These are phyloP conservation scores for Alternaria sp. DNA, from an alignment of 2,329 filamentous ascomycete species.

Conservation along the genomic window DNA sequence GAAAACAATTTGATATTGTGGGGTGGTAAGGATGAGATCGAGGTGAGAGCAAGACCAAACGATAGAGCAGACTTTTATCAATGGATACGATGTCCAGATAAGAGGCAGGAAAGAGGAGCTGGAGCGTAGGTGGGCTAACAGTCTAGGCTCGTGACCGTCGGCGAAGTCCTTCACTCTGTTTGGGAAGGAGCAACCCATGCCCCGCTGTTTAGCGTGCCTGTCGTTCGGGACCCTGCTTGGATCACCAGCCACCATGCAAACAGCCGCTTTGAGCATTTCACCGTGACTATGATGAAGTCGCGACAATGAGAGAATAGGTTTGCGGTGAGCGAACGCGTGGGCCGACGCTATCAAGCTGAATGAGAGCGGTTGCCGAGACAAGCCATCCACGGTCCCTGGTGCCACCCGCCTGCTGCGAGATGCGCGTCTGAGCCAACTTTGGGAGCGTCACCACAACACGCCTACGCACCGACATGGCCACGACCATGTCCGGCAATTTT, in stretches of 20 bases:
- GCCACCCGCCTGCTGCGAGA: conserved; percentile 12
- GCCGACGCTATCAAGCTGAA: conserved; percentile 1
- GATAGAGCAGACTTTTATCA: conserved; percentile 16
- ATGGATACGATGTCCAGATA: conserved; percentile 26
- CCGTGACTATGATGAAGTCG: conserved; percentile 6
- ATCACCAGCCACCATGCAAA: conserved; percentile 20
- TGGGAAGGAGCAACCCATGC: conserved; percentile 27
- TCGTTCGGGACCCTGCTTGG: conserved; percentile 23
- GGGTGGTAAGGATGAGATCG: conserved; percentile 19
- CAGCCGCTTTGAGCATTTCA: conserved; percentile 12
- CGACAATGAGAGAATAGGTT: not conserved
- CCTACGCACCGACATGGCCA: conserved; percentile 27
- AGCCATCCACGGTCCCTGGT: not conserved
- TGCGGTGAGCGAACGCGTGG: conserved; percentile 10
- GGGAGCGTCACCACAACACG: conserved; percentile 13
- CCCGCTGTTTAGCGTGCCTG: conserved; percentile 28
- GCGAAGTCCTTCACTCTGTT: conserved; percentile 37
- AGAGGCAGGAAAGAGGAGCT: conserved; percentile 23
- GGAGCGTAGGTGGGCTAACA: conserved; percentile 21
- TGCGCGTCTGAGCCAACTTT: conserved; percentile 27
- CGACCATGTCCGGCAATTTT: conserved; percentile 36
- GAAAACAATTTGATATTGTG: conserved; percentile 9
- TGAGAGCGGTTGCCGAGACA: not conserved
- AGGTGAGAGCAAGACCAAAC: conserved; percentile 14
- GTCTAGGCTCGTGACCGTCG: conserved; percentile 44